Evolutionary conservation across 2,329 filamentous ascomycete species (phyloP), one percentile per base, ranked within the genome.

Genomic region (Aspergillus alliaceus): DNA sequence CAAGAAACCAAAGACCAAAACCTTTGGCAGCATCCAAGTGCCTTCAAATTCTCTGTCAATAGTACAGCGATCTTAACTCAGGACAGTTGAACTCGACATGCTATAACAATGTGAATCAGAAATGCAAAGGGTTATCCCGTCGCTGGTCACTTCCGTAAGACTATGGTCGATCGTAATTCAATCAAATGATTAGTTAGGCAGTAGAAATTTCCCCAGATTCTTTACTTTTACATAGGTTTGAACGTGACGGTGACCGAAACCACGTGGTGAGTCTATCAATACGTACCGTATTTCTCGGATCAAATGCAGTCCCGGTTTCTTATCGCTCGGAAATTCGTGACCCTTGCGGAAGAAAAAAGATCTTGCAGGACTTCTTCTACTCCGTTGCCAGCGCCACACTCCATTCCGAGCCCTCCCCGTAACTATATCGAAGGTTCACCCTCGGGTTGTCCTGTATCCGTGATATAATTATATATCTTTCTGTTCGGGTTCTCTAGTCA

Each of bases 281-380:
- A 40, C 37, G 27, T 48, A 37, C 29, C 22, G 42, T 54, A 54
- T 54, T 47, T 24, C 47, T 57, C 59, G 63, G 60, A 65, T 66
- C 64, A 66, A 66, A 61, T 61, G 56, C 58, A 60, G 51, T 60
- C 59, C 63, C 64, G 64, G 58, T 32, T 58, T 58, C 64, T 66
- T 66, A 62, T 65, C 64, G 59, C 61, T 50, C 47, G 52, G 60
- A 14, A 48, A 18, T 22, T 7, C n/a, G 58, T 46, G 55, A 60
- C 57, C 57, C 54, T 59, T 55, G 58, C 55, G 46, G 37, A 61
- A 60, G 50, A 57, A 61, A 61, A 60, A 60, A 59, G 54, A 59
- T 48, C 20, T 40, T 18, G 6, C 37, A 40, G 27, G 22, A 20
- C 35, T 29, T 34, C 29, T 24, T 27, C 39, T 32, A 15, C 44